These are phyloP conservation scores for Sporothrix curviconia DNA, from an alignment of 2,329 filamentous ascomycete genomes.

Conservation along the genomic window DNA sequence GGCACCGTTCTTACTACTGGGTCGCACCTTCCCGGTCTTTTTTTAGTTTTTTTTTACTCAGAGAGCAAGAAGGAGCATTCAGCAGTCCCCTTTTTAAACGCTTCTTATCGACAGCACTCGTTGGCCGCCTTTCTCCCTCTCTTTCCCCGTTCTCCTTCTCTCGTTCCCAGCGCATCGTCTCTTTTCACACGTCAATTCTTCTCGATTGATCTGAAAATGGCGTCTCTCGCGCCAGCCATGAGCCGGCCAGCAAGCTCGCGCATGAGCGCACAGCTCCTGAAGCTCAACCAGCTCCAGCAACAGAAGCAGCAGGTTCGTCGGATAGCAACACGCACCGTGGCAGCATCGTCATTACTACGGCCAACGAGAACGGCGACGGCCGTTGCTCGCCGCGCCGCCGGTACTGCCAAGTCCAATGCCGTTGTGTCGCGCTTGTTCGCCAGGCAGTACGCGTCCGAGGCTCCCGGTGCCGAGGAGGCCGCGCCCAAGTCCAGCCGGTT, in stretches of 20 bases:
- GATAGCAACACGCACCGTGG: slow-evolving; percentile 22
- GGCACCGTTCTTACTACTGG: neutral
- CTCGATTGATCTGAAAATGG: slow-evolving; percentile 26
- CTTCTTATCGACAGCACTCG: slow-evolving; percentile 7
- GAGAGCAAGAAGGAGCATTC: neutral
- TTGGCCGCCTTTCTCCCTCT: neutral
- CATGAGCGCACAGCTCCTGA: slow-evolving; percentile 19
- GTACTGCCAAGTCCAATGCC: neutral
- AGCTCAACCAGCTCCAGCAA: slow-evolving; percentile 20
- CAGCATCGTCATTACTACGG: slow-evolving; percentile 17
- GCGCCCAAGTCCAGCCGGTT: slow-evolving; percentile 43
- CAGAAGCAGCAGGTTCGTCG: slow-evolving; percentile 18
- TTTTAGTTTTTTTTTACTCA: slow-evolving; percentile 1
- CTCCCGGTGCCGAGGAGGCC: slow-evolving; percentile 22
- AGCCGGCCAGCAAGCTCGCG: slow-evolving; percentile 27
- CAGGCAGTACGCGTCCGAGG: slow-evolving; percentile 24
- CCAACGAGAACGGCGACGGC: slow-evolving; percentile 21
- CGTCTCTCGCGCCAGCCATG: slow-evolving; percentile 29
- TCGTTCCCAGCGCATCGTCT: slow-evolving; percentile 13
- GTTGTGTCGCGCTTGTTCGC: slow-evolving; percentile 23
- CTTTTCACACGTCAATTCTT: neutral
- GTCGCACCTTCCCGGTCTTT: slow-evolving; percentile 2
- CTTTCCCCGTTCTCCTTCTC: neutral
- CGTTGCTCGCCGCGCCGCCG: slow-evolving; percentile 2
- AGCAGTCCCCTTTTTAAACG: slow-evolving; percentile 6